These are phyloP conservation scores for Dothistroma septosporum DNA, from an alignment of 2,329 filamentous ascomycete species.

Conservation along the genomic window DNA sequence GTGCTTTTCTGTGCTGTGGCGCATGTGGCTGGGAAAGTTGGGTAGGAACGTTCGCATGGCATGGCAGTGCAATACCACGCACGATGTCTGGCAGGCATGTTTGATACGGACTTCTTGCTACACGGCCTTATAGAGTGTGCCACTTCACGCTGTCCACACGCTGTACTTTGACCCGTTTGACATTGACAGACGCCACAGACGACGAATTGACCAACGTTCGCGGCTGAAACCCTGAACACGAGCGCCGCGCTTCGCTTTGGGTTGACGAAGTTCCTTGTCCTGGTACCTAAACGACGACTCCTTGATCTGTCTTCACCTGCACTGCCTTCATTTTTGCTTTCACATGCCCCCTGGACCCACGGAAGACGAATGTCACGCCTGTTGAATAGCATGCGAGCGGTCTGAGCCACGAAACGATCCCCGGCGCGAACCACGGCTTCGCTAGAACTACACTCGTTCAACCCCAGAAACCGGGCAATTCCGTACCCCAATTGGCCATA, in stretches of 20 bases:
- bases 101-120: background rate
- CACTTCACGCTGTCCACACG: background rate
- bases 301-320: background rate
- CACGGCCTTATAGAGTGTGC: background rate
- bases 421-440: background rate
- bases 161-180: background rate
- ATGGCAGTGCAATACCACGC: background rate
- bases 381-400: background rate
- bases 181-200: background rate
- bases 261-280: background rate
- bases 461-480: background rate
- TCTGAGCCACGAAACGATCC: background rate
- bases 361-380: background rate
- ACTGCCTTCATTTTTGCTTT: background rate
- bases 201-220: background rate
- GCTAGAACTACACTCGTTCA: conserved; percentile 1
- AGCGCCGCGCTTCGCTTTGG: background rate
- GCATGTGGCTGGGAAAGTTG: background rate
- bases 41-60: background rate
- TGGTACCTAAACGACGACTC: background rate
- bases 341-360: background rate
- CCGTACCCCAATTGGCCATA: background rate
- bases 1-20: background rate
- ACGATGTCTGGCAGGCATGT: background rate
- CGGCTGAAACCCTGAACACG: background rate